Evolutionary conservation across 2,329 filamentous ascomycete species (phyloP).

Genomic region (Chalara sp.): DNA sequence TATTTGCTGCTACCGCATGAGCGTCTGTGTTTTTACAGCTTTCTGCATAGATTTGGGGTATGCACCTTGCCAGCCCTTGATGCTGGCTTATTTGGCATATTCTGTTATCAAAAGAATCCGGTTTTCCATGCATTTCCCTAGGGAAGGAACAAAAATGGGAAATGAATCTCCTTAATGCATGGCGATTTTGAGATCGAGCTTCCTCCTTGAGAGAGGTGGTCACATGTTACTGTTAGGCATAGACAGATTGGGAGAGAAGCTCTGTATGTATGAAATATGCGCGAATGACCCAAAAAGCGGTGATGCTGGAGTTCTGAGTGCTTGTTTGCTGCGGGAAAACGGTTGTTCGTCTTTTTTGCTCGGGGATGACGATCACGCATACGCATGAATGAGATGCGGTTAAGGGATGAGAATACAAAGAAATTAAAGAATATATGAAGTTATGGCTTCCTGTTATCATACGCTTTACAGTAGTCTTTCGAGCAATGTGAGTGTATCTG

Average conservation of each 20-base stretch:
- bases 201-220: no score
- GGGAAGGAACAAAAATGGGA: no score
- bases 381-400: conserved; percentile 1
- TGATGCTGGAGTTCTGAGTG: background rate
- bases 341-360: background rate
- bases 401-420: background rate
- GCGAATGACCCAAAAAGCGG: background rate
- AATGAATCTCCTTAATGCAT: no score
- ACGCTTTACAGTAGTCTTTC: background rate
- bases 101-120: no score
- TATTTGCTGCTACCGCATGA: conserved; percentile 14
- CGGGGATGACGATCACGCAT: background rate
- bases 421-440: conserved; percentile 12
- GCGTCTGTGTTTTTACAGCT: conserved; percentile 13
- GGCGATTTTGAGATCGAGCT: no score
- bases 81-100: no score
- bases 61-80: no score
- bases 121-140: no score
- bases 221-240: background rate
- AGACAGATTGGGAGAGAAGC: background rate
- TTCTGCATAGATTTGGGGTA: conserved; percentile 12
- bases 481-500: no score
- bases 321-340: background rate
- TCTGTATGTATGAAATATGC: background rate
- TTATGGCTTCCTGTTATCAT: conserved; percentile 14